Evolutionary conservation across 2,329 filamentous ascomycete genomes (phyloP).

Genomic region (Neofusicoccum ribis): DNA sequence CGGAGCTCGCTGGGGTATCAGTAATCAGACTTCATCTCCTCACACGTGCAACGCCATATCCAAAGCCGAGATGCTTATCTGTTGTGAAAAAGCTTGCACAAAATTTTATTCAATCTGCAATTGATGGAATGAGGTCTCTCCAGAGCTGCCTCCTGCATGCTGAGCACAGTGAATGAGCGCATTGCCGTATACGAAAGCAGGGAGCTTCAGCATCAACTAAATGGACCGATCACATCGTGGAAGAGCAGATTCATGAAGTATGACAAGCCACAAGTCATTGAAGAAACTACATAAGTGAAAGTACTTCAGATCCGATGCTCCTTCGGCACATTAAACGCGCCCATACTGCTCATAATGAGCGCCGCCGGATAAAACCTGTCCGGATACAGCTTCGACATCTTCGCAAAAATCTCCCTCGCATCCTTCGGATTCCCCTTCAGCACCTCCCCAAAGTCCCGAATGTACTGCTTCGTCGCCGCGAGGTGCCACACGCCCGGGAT

Average conservation of each 20-base stretch:
- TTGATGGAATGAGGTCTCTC: too few relatives aligned
- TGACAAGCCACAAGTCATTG: too few relatives aligned
- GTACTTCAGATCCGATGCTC: not conserved
- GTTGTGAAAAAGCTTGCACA: not conserved
- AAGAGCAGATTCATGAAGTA: too few relatives aligned
- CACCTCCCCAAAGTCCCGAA: slow-evolving; percentile 22
- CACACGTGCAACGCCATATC: not conserved
- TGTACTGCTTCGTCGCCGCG: slow-evolving; percentile 30
- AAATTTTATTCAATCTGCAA: too few relatives aligned
- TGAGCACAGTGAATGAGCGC: too few relatives aligned
- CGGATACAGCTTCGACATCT: slow-evolving; percentile 23
- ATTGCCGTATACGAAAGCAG: too few relatives aligned
- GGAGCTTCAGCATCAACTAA: too few relatives aligned
- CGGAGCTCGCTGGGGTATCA: not conserved
- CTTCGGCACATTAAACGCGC: not conserved
- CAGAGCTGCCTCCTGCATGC: too few relatives aligned
- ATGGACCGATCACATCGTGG: too few relatives aligned
- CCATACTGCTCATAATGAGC: slow-evolving; percentile 17
- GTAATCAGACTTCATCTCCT: not conserved
- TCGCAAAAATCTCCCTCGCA: slow-evolving; percentile 16
- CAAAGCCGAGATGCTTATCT: too few relatives aligned
- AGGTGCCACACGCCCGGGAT: slow-evolving; percentile 32
- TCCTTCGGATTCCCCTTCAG: slow-evolving; percentile 16
- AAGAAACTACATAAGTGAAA: too few relatives aligned
- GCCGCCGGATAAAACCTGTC: slow-evolving; percentile 22